Evolutionary conservation across 2,329 filamentous ascomycete species (phyloP), one percentile per base, ranked within the genome.

Genomic region (Neodidymelliopsis sp.): DNA sequence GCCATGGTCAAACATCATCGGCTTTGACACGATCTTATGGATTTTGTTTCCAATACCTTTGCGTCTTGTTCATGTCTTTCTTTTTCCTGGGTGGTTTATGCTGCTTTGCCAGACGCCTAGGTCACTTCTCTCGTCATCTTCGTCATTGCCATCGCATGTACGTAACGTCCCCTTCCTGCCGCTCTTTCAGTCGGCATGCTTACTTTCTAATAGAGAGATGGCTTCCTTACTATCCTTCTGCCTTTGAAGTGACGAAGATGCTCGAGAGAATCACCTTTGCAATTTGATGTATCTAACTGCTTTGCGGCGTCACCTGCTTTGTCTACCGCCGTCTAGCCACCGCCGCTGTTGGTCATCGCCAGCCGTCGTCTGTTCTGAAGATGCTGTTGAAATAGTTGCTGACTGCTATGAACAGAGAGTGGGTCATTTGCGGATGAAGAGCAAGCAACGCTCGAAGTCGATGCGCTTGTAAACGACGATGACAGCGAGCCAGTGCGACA

Each of bases 391-490:
- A 13, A 29, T 11, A 18, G 20, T 29, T 31, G 76, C 78, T 82
- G 74, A 82, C 70, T 62, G 62, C 63, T 63, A 36, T 56, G 47
- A 35, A 54, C 53, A 89, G 86, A 87, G 72, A 84, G 88, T 63
- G 81, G 84, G 38, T 71, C 84, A n/a, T 67, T 76, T 30, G 76
- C 78, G 49, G 81, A 80, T 9, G 75, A 86, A 34, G 84, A 86
- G 53, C 84, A 86, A 57, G 85, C 81, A 10, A 80, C 78, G 2
- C 77, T 78, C 31, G 85, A 82, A n/a, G 83, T 90, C 29, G 86
- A 89, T 66, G 85, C 85, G 3, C 74, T 90, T 4, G 86, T 90
- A 10, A 83, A 85, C 16, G 87, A 90, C 33, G 54, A 55, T 22
- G 66, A 71, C 4, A 51, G 57, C 23, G 63, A 63, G 56, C 59